Evolutionary conservation across 352 stramenopile species (phyloP), one percentile per base, ranked within the genome.

Genomic region (Blastocystis sp.): DNA sequence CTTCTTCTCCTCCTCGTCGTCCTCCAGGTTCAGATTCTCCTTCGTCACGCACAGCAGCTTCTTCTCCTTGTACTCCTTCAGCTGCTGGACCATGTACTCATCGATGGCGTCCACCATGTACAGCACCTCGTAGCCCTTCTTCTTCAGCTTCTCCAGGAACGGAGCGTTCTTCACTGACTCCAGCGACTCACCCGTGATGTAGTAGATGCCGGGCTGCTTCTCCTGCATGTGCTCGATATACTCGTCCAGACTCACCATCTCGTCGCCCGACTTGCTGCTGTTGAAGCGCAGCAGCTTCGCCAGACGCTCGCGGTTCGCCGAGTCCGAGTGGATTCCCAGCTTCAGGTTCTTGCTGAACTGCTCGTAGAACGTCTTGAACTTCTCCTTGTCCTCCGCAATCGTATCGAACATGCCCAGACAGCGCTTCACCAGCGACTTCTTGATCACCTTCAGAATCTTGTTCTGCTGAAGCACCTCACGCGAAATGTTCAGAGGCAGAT

Each of bases 291-390:
- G 91, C 8, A 99, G 92, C 92, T 99, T 98, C 81, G 96, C 96
- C 87, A 99, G 95, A 92, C 98, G 99, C 61, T 92, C 93, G 86
- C 96, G 93, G 94, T 99, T 99, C 78, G 95, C 97, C 51, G 92
- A 97, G 90, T 99, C 96, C 89, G 99, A 96, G 90, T 99, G 96
- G 89, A 99, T 87, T 85, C 96, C 96, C 51, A 99, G 91, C 91
- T 99, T 99, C 69, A 99, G 87, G 92, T 98, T 99, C 94, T 99
- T 99, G 89, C 90, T 91, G 90, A 99, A 99, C 29, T 94, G 90
- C 89, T 99, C 96, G 90, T 99, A 99, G 91, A 99, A 99, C 91
- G 98, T 98, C 88, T 95, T 97, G 90, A 99, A 98, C 91, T 98
- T 97, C 88, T 98, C 96, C 65, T 98, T 93, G 48, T 86, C 77